A percentile compares a stretch with the other conserved stretches of the same genome.
Evolutionary conservation across 805 yeast species (phyloP).

Genomic region (Ogataea corticis): DNA sequence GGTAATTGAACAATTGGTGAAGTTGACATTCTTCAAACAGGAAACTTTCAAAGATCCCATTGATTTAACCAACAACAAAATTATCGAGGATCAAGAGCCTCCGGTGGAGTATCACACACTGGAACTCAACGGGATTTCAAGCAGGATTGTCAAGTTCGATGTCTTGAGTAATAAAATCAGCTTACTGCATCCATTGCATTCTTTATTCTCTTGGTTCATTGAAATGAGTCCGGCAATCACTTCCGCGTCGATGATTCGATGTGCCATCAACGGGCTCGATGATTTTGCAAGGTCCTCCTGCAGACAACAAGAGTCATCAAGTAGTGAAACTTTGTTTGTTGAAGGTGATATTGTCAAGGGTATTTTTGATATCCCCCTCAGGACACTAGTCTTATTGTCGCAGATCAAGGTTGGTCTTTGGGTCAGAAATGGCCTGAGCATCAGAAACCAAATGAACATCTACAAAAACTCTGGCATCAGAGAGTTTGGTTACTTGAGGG

Average conservation of each 20-base stretch:
- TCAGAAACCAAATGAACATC: constrained; percentile 74
- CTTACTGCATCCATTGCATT: constrained; percentile 78
- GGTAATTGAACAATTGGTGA: constrained; percentile 14
- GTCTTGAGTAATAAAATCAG: constrained; percentile 55
- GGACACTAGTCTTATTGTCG: constrained; percentile 73
- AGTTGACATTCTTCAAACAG: constrained; percentile 15
- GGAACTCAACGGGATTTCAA: constrained; percentile 23
- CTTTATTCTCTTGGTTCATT: constrained; percentile 68
- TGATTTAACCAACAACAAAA: constrained; percentile 3
- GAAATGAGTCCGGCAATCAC: constrained; percentile 44
- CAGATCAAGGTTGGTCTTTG: constrained; percentile 89
- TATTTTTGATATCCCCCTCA: constrained; percentile 71
- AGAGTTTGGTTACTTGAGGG: constrained; percentile 81
- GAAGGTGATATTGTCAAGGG: constrained; percentile 27
- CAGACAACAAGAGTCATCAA: not conserved
- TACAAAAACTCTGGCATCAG: constrained; percentile 77
- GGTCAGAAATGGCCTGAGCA: constrained; percentile 91
- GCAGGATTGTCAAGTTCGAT: constrained; percentile 38
- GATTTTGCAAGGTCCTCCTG: constrained; percentile 6
- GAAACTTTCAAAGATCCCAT: constrained; percentile 7
- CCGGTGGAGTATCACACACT: constrained; percentile 20
- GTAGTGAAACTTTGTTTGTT: not conserved
- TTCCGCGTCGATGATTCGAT: constrained; percentile 7
- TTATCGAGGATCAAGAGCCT: constrained; percentile 28
- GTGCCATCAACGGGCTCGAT: constrained; percentile 16